phyloP scores from a whole-genome alignment of 1,284 basidiomycete genomes.

The Schizophyllum amplum region DNA sequence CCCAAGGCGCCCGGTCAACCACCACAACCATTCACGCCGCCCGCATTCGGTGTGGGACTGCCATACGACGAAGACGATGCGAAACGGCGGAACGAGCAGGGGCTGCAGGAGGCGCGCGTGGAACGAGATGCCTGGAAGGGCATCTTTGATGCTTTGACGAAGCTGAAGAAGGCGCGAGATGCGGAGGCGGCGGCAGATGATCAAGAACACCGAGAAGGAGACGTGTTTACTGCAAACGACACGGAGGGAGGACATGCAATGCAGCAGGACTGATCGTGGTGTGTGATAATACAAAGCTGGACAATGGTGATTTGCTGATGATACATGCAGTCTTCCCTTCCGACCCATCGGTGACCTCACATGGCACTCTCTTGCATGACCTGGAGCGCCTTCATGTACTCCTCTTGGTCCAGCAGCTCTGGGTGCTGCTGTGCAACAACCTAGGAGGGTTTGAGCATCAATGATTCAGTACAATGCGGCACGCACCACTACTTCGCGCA shows the following conservation, averaged over 20 bases:
- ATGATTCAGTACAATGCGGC: too few relatives aligned
- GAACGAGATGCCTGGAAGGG: constrained; percentile 72
- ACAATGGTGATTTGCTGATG: too few relatives aligned
- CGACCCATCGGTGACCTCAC: constrained; percentile 14
- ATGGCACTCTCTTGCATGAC: constrained; percentile 40
- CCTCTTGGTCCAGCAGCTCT: constrained; percentile 40
- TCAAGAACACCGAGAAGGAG: too few relatives aligned
- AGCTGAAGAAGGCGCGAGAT: constrained; percentile 43
- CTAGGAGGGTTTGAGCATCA: constrained; percentile 22
- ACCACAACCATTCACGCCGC: constrained; percentile 59
- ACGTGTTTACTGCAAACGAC: too few relatives aligned
- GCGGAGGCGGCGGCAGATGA: constrained; percentile 6
- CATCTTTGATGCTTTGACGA: constrained; percentile 55
- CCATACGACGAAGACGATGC: constrained; percentile 26
- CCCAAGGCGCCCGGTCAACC: background rate
- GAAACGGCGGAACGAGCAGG: constrained; percentile 35
- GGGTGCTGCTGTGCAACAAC: constrained; percentile 40
- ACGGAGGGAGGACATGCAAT: too few relatives aligned
- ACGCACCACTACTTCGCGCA: constrained; percentile 68
- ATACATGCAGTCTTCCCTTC: background rate
- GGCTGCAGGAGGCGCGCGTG: constrained; percentile 69
- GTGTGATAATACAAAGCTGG: too few relatives aligned
- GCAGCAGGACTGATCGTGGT: too few relatives aligned
- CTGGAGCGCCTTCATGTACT: constrained; percentile 51
- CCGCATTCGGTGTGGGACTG: constrained; percentile 68